A percentile compares a stretch with the other conserved stretches of the same genome.
Evolutionary conservation across 306 rosid genomes (phyloP).

Genomic region (Vigna mungo): DNA sequence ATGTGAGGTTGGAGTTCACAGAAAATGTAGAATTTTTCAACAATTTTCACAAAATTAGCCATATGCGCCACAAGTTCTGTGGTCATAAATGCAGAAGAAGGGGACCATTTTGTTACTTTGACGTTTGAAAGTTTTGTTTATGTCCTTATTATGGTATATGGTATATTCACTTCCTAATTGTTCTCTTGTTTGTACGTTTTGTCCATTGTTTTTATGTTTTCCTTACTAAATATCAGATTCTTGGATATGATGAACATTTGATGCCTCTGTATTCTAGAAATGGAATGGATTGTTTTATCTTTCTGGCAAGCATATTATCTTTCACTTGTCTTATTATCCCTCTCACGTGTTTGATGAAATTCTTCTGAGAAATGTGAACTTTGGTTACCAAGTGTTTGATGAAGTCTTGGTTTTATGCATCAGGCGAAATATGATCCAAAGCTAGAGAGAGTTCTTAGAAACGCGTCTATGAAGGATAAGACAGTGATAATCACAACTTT

Average conservation of each 20-base stretch:
- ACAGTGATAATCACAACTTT: constrained; percentile 79
- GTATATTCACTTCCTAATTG: constrained; percentile 15
- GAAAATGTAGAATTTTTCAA: constrained; percentile 6
- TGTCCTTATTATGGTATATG: not conserved
- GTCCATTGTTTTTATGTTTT: not conserved
- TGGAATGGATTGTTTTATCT: not conserved
- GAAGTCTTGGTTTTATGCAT: not conserved
- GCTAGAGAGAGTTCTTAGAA: constrained; percentile 52
- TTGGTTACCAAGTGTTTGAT: not conserved
- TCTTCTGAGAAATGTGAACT: constrained; percentile 20
- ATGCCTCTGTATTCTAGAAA: not conserved
- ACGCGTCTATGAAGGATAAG: constrained; percentile 64
- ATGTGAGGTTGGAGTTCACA: not conserved
- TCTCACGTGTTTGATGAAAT: constrained; percentile 10
- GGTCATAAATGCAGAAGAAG: not conserved
- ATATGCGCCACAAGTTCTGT: constrained; percentile 1
- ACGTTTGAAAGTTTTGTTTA: not conserved
- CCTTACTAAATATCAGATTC: not conserved
- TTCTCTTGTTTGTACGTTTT: not conserved
- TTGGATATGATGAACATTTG: constrained; percentile 1
- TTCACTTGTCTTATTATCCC: not conserved
- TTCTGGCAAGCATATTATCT: constrained; percentile 4
- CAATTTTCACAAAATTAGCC: not conserved
- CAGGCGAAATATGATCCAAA: constrained; percentile 41
- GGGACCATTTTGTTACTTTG: constrained; percentile 33